phyloP scores from a whole-genome alignment of 2,329 filamentous ascomycete genomes.

The Colletotrichum costaricense region DNA sequence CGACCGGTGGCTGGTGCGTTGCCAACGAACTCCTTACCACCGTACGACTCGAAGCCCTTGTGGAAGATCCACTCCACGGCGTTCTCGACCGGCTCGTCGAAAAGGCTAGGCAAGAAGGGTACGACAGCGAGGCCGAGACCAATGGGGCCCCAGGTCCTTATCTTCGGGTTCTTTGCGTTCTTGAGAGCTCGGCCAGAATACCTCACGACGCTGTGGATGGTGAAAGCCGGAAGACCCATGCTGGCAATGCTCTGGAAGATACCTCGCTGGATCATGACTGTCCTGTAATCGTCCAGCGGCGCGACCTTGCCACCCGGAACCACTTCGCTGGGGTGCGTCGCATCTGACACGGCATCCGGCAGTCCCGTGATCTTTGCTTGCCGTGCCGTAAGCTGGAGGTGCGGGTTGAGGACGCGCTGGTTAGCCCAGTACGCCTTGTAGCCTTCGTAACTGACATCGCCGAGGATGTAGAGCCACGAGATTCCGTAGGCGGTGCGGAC shows the following conservation, averaged over 20 bases:
- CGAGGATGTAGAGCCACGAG: slow-evolving; percentile 91
- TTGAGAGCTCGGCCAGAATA: slow-evolving; percentile 92
- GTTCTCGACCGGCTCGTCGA: slow-evolving; percentile 92
- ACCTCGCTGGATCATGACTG: slow-evolving; percentile 90
- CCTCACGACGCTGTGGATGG: slow-evolving; percentile 90
- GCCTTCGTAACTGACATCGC: slow-evolving; percentile 92
- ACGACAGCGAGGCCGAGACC: slow-evolving; percentile 83
- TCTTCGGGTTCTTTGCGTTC: slow-evolving; percentile 76
- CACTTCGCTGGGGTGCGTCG: slow-evolving; percentile 13
- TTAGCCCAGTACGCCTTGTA: slow-evolving; percentile 96
- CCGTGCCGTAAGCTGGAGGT: slow-evolving; percentile 63
- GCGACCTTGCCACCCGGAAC: slow-evolving; percentile 59
- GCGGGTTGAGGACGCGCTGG: slow-evolving; percentile 78
- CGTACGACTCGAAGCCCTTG: slow-evolving; percentile 79
- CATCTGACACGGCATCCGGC: slow-evolving; percentile 25
- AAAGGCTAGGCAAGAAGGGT: slow-evolving; percentile 84
- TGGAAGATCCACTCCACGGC: slow-evolving; percentile 93
- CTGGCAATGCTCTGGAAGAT: slow-evolving; percentile 91
- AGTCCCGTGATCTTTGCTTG: slow-evolving; percentile 63
- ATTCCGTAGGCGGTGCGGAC: slow-evolving; percentile 88
- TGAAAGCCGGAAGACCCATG: slow-evolving; percentile 95
- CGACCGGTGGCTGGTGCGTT: slow-evolving; percentile 65
- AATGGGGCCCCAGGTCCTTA: slow-evolving; percentile 91
- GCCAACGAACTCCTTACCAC: slow-evolving; percentile 69
- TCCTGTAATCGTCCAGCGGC: slow-evolving; percentile 88